Percentiles rank a stretch among this genome's conserved stretches.
phyloP scores from a whole-genome alignment of 306 rosid species.

The Prunus persica region Prunus_persica_NCBIv2 NC_034010.1:26678501-26679000 shows the following conservation, averaged over 20 bases:
- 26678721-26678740: slow-evolving; percentile 64
- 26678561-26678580: background rate
- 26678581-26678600: background rate
- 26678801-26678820: slow-evolving; percentile 70
- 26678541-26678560: background rate
- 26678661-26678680: slow-evolving; percentile 42
- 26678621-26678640: slow-evolving; percentile 25
- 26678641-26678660: background rate
- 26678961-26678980: slow-evolving; percentile 77
- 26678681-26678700: slow-evolving; percentile 41
- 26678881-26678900: slow-evolving; percentile 82
- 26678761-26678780: slow-evolving; percentile 65
- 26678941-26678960: slow-evolving; percentile 66
- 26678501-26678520: background rate
- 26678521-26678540: background rate
- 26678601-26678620: background rate
- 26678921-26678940: slow-evolving; percentile 65
- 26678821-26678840: slow-evolving; percentile 82
- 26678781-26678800: slow-evolving; percentile 46
- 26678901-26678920: slow-evolving; percentile 80
- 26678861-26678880: slow-evolving; percentile 55
- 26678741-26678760: slow-evolving; percentile 59
- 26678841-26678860: slow-evolving; percentile 80
- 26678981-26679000: slow-evolving; percentile 54
- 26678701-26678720: slow-evolving; percentile 58